phyloP scores from a whole-genome alignment of 1,284 basidiomycete genomes.

The Puccinia novopanici region DNA sequence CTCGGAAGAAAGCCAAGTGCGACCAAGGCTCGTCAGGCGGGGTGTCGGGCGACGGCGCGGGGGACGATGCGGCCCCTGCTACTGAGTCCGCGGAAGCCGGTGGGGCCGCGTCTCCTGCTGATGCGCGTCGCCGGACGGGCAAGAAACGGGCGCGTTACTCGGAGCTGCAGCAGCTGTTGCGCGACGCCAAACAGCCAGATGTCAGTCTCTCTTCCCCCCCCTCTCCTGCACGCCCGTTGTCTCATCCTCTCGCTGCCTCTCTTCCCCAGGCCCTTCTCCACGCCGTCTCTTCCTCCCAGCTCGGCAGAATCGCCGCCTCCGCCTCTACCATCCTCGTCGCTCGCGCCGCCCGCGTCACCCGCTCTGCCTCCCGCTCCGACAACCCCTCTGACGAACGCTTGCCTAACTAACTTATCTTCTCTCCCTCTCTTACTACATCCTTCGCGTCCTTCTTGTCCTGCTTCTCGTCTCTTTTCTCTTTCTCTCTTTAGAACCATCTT shows the following conservation, averaged over 20 bases:
- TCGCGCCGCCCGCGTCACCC: not conserved
- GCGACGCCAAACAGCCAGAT: not conserved
- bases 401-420: constrained; percentile 3
- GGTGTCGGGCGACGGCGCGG: no score
- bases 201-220: not conserved
- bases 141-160: not conserved
- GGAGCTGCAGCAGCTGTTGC: not conserved
- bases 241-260: not conserved
- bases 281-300: not conserved
- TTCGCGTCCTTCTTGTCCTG: not conserved
- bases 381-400: not conserved
- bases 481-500: no score
- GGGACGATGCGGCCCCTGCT: not conserved
- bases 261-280: not conserved
- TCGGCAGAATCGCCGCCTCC: constrained; percentile 2
- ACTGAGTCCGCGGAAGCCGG: not conserved
- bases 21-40: not conserved
- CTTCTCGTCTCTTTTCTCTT: not conserved
- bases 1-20: constrained; percentile 25
- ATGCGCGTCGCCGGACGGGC: not conserved
- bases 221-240: not conserved
- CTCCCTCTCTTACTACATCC: not conserved
- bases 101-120: not conserved
- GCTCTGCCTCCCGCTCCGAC: not conserved
- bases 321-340: constrained; percentile 14